Conservation (phyloP, 352 stramenopile species). For the Pythium aphanidermatum region DNA sequence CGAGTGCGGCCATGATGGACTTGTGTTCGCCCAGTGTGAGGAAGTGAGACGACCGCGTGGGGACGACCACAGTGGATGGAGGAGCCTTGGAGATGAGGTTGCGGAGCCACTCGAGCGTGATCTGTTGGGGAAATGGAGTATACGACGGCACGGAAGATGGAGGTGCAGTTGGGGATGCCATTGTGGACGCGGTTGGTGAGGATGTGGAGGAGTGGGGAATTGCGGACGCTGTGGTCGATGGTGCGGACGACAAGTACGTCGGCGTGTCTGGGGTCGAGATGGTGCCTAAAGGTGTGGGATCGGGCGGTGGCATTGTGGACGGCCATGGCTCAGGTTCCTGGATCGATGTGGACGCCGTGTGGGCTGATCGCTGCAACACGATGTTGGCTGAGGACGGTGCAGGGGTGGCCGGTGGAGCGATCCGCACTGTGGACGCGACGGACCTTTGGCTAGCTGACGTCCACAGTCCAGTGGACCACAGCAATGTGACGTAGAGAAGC, state of each 20-base stretch:
- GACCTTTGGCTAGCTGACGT: too few relatives aligned
- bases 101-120: slow-evolving; percentile 8
- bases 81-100: slow-evolving; percentile 1
- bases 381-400: too few relatives aligned
- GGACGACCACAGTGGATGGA: neutral
- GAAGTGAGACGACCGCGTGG: neutral
- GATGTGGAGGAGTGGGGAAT: too few relatives aligned
- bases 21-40: slow-evolving; percentile 4
- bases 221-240: neutral
- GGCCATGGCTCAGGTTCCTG: too few relatives aligned
- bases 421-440: too few relatives aligned
- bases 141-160: neutral
- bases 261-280: neutral
- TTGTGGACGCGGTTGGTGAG: neutral
- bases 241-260: neutral
- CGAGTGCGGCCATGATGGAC: slow-evolving; percentile 6
- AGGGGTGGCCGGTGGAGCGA: too few relatives aligned
- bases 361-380: too few relatives aligned
- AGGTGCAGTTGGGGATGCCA: neutral
- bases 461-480: slow-evolving; percentile 22
- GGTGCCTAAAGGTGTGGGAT: neutral
- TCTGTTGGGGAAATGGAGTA: neutral
- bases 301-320: neutral
- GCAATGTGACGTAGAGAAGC: slow-evolving; percentile 17
- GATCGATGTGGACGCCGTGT: neutral